A percentile compares a stretch with the other conserved stretches of the same genome.
Conservation (phyloP, 176 grass and related monocot genomes). For the Tuctoria greenei region DNA sequence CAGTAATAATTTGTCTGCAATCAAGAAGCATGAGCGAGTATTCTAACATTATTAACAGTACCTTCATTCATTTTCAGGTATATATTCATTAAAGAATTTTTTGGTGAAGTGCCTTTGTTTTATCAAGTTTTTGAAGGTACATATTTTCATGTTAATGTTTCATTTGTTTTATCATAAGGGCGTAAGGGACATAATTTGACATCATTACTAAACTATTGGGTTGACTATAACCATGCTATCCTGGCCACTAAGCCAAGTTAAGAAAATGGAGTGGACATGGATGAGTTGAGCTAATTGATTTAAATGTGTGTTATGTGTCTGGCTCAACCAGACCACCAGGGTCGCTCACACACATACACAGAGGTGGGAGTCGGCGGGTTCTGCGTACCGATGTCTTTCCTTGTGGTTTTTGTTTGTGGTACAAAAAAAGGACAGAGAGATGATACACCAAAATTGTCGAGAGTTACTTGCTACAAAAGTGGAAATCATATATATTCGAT, state of each 20-base stretch:
- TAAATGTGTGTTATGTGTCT: not conserved
- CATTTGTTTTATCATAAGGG: conserved; percentile 21
- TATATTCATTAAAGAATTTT: conserved; percentile 76
- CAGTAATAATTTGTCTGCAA: conserved; percentile 20
- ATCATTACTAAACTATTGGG: not conserved
- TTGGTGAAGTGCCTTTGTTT: conserved; percentile 72
- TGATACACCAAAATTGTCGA: not conserved
- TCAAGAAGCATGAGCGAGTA: not conserved
- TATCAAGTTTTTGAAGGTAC: conserved; percentile 78
- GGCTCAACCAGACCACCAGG: not conserved
- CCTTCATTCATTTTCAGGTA: conserved; percentile 48
- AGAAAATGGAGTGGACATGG: not conserved
- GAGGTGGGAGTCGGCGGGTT: not conserved
- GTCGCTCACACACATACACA: too few species aligned
- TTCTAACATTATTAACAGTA: conserved; percentile 26
- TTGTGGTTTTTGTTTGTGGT: not conserved
- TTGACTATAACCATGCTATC: not conserved
- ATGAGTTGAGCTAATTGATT: not conserved
- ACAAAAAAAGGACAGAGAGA: not conserved
- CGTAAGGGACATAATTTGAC: not conserved
- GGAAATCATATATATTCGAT: not conserved
- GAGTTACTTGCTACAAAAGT: not conserved
- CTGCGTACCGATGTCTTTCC: not conserved
- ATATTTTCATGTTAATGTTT: not conserved
- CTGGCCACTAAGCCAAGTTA: not conserved